A percentile compares a stretch with the other conserved stretches of the same genome.
Evolutionary conservation across 1,139 yeast species (phyloP).

Genomic region (Nematodospora anomalae): DNA sequence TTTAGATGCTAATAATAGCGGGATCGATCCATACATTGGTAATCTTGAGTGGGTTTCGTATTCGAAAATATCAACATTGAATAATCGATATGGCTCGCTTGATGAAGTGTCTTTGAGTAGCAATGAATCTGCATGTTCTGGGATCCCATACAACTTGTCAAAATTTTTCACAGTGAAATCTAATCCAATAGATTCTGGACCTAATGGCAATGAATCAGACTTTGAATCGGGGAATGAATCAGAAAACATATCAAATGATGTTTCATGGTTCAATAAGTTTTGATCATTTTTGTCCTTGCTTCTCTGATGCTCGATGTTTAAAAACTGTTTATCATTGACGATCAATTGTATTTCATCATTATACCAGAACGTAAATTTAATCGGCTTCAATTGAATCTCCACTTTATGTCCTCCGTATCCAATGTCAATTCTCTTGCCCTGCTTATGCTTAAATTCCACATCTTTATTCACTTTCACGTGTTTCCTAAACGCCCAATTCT

Average conservation of each 20-base stretch:
- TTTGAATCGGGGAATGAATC: conserved; percentile 64
- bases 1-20: conserved; percentile 74
- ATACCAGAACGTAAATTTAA: conserved; percentile 50
- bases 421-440: conserved; percentile 17
- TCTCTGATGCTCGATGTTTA: conserved; percentile 82
- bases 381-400: conserved; percentile 47
- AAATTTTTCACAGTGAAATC: conserved; percentile 69
- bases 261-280: conserved; percentile 55
- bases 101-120: conserved; percentile 66
- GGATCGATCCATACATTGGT: conserved; percentile 96
- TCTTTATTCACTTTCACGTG: conserved; percentile 7
- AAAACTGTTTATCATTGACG: conserved; percentile 65
- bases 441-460: not conserved
- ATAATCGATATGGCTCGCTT: conserved; percentile 75
- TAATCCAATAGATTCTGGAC: conserved; percentile 86
- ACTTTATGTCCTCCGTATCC: conserved; percentile 47
- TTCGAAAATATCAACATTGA: conserved; percentile 92
- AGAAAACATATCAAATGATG: conserved; percentile 54
- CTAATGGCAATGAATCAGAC: conserved; percentile 65
- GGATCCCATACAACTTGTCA: conserved; percentile 79
- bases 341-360: conserved; percentile 49
- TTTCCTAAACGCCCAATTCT: conserved; percentile 54
- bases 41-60: conserved; percentile 77
- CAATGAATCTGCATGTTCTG: conserved; percentile 89
- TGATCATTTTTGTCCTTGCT: conserved; percentile 32